phyloP scores from a whole-genome alignment of 2,329 filamentous ascomycete species.

The Aspergillus neoniger region DNA sequence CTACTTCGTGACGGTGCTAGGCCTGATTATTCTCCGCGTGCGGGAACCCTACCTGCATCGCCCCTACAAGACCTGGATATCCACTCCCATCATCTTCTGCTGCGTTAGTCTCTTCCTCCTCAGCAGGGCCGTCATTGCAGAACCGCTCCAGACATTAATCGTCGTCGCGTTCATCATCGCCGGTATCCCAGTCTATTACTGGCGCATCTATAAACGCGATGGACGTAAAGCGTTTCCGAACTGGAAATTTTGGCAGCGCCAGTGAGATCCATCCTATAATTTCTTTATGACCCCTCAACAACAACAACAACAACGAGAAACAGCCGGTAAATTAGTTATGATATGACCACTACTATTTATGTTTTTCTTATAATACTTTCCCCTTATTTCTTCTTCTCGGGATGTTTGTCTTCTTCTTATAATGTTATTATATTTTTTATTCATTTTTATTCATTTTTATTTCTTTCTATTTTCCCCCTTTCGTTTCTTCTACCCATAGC shows the following conservation, averaged over 20 bases:
- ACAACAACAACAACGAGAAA: neutral
- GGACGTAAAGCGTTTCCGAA: slow-evolving; percentile 35
- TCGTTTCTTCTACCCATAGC: neutral
- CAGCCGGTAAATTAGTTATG: neutral
- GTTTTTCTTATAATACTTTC: neutral
- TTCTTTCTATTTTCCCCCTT: neutral
- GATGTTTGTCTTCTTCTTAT: neutral
- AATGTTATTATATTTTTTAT: neutral
- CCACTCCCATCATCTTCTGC: slow-evolving; percentile 96
- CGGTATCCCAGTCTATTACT: slow-evolving; percentile 87
- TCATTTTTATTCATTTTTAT: neutral
- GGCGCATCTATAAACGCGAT: slow-evolving; percentile 71
- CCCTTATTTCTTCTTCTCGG: neutral
- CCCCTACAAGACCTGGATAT: slow-evolving; percentile 95
- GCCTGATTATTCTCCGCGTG: slow-evolving; percentile 85
- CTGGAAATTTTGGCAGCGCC: slow-evolving; percentile 50
- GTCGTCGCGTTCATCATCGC: slow-evolving; percentile 82
- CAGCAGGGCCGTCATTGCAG: slow-evolving; percentile 82
- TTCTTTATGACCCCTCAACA: neutral
- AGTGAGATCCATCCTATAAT: slow-evolving; percentile 3
- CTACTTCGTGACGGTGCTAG: slow-evolving; percentile 93
- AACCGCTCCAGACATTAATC: slow-evolving; percentile 84
- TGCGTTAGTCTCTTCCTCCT: slow-evolving; percentile 94
- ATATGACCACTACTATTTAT: neutral
- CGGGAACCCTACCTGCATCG: slow-evolving; percentile 83